A percentile compares a stretch with the other conserved stretches of the same genome.
These are phyloP conservation scores for Agastache rugosa DNA, from an alignment of 257 asterid species.

Conservation along the genomic window DNA sequence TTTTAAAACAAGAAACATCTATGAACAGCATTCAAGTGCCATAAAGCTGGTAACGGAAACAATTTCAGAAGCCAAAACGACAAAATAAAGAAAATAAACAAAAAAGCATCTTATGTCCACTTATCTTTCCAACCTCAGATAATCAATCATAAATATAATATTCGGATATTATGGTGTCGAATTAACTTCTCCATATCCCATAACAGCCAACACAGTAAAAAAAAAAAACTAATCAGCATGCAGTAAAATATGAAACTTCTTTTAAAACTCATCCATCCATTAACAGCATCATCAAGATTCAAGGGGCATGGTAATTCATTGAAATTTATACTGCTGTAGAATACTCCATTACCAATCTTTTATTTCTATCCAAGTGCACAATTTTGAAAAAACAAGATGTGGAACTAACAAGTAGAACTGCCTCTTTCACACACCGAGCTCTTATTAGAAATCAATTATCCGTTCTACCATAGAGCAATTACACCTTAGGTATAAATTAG, in stretches of 20 bases:
- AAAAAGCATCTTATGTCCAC: neutral
- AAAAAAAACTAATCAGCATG: neutral
- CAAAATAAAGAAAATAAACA: neutral
- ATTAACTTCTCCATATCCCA: neutral
- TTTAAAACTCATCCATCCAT: neutral
- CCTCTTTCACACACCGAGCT: constrained; percentile 19
- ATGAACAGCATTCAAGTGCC: neutral
- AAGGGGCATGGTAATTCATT: neutral
- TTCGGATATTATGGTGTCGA: neutral
- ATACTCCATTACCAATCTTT: constrained; percentile 1
- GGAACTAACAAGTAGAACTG: neutral
- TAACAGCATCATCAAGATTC: neutral
- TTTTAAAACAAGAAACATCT: neutral
- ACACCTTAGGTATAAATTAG: neutral
- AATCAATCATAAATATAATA: neutral
- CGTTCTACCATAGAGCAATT: neutral
- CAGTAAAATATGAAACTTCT: neutral
- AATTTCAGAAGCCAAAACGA: neutral
- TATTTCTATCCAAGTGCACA: neutral
- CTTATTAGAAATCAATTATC: neutral
- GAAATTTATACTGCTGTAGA: neutral
- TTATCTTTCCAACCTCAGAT: neutral
- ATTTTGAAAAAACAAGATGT: neutral
- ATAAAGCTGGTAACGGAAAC: neutral
- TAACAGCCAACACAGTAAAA: neutral